Percentiles rank a stretch among this genome's conserved stretches.
These are phyloP conservation scores for Talaromyces atroroseus DNA, from an alignment of 2,329 filamentous ascomycete species.

Conservation along the genomic window DNA sequence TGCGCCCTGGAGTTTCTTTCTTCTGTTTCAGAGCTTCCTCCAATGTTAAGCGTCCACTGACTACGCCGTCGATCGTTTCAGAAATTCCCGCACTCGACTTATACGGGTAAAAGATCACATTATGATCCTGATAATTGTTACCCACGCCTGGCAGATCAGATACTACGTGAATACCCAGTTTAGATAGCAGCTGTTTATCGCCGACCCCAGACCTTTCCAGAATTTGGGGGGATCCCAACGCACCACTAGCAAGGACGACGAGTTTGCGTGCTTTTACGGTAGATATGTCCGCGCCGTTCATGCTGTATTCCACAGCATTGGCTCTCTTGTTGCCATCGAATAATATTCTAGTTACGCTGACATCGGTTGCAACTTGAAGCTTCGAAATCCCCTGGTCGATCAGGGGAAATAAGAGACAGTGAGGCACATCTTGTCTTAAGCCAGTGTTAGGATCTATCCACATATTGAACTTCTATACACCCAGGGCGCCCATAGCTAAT, in stretches of 20 bases:
- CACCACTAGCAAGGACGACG: constrained; percentile 8
- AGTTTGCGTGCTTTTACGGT: background rate
- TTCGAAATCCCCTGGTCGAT: constrained; percentile 14
- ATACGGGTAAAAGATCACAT: constrained; percentile 49
- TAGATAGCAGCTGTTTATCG: constrained; percentile 30
- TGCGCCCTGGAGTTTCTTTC: constrained; percentile 30
- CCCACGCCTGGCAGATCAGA: constrained; percentile 47
- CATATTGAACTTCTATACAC: constrained; percentile 16
- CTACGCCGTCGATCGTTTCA: constrained; percentile 52
- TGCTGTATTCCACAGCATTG: constrained; percentile 52
- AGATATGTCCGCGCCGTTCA: background rate
- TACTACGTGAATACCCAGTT: constrained; percentile 36
- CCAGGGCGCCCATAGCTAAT: too few species aligned
- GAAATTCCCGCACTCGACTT: constrained; percentile 40
- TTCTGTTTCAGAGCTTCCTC: constrained; percentile 43
- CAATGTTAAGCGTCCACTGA: constrained; percentile 45
- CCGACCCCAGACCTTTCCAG: constrained; percentile 49
- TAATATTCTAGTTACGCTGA: constrained; percentile 52
- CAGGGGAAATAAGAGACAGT: constrained; percentile 16
- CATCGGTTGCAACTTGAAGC: constrained; percentile 55
- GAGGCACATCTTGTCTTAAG: constrained; percentile 18
- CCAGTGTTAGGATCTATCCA: constrained; percentile 17
- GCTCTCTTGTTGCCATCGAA: constrained; percentile 50
- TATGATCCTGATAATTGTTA: constrained; percentile 6
- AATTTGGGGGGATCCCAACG: constrained; percentile 37